Conservation (phyloP, 768 basidiomycete species). For the Pleurotus giganteus region DNA sequence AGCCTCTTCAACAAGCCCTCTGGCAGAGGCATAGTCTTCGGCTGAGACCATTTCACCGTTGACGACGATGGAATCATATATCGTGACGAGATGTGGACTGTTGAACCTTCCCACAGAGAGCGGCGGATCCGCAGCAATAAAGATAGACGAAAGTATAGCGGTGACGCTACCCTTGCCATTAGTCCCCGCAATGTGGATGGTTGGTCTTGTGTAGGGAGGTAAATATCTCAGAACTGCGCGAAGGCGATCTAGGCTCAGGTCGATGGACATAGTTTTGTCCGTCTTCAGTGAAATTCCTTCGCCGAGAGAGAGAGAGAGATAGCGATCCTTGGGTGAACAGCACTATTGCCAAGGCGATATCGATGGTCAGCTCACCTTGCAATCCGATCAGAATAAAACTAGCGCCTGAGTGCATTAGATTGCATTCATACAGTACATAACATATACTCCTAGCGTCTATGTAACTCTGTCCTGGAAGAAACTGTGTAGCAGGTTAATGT, state of each 20-base stretch:
- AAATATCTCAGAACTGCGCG: constrained; percentile 49
- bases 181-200: constrained; percentile 90
- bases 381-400: no score
- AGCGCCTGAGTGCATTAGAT: no score
- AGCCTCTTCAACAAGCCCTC: constrained; percentile 45
- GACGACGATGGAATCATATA: constrained; percentile 76
- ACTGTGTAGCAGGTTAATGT: no score
- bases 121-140: constrained; percentile 51
- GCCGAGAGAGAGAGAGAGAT: background rate
- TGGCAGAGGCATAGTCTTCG: constrained; percentile 44
- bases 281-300: no score
- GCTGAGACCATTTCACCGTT: constrained; percentile 50
- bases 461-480: no score
- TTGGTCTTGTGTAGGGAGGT: constrained; percentile 69
- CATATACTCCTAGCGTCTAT: no score
- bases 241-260: constrained; percentile 65
- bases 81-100: constrained; percentile 82
- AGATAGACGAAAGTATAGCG: constrained; percentile 74
- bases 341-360: no score
- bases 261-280: constrained; percentile 67
- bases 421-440: no score
- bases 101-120: constrained; percentile 83
- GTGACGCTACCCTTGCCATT: constrained; percentile 98
- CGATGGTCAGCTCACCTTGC: no score
- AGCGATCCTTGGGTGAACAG: background rate